phyloP scores from a whole-genome alignment of 345 rosid genomes.

The Odontarrhena argentea region DNA sequence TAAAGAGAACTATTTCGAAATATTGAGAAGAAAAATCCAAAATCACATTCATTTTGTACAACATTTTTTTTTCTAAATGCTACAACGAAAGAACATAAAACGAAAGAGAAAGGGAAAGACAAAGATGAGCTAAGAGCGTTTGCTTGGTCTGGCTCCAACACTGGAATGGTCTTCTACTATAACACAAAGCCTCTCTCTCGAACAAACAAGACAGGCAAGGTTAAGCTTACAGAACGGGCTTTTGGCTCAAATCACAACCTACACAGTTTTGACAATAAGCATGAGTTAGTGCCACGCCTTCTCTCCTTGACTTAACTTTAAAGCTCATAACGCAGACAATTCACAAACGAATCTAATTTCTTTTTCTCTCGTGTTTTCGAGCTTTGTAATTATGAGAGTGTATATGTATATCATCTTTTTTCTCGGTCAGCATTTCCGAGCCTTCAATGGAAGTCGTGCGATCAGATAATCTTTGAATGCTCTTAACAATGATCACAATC shows the following conservation, averaged over 20 bases:
- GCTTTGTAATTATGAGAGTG: conserved; percentile 6
- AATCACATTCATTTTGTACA: conserved; percentile 22
- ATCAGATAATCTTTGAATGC: conserved; percentile 11
- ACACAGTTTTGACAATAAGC: conserved; percentile 30
- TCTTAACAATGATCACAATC: conserved; percentile 8
- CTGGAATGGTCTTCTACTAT: background rate
- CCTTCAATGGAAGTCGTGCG: background rate
- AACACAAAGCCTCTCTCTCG: conserved; percentile 26
- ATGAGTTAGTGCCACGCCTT: conserved; percentile 30
- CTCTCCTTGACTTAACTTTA: conserved; percentile 2
- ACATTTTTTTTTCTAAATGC: conserved; percentile 23
- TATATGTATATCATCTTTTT: conserved; percentile 15
- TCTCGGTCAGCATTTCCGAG: background rate
- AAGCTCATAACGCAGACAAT: conserved; percentile 1
- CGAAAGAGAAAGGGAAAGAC: background rate
- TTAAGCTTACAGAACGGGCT: background rate
- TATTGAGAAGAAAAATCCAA: background rate
- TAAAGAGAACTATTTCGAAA: background rate
- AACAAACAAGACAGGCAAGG: background rate
- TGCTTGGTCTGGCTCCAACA: conserved; percentile 12
- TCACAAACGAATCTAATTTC: conserved; percentile 2
- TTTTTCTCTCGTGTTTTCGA: background rate
- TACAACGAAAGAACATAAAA: background rate
- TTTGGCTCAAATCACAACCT: conserved; percentile 32
- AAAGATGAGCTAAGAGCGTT: background rate